Conservation (phyloP, 352 stramenopile species). For the Globisporangium paddicum region DNA sequence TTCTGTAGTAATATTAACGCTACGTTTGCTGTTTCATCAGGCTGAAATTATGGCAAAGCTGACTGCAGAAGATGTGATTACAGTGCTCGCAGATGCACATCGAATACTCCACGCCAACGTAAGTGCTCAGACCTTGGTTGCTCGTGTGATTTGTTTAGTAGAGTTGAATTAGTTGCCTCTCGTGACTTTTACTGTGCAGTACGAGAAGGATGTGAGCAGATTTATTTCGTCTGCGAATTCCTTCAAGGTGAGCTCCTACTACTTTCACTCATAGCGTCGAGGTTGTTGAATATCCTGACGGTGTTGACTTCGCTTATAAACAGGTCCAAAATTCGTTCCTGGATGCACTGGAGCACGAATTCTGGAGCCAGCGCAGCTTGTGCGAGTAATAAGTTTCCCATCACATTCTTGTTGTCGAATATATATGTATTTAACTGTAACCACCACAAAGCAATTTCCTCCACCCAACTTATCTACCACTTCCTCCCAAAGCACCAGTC, state of each 20-base stretch:
- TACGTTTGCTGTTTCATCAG: neutral
- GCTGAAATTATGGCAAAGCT: conserved; percentile 7
- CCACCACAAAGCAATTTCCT: neutral
- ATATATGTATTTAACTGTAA: neutral
- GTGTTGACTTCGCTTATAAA: neutral
- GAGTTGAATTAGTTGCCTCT: neutral
- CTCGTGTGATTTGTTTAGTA: neutral
- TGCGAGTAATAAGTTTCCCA: conserved; percentile 15
- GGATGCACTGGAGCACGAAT: conserved; percentile 33
- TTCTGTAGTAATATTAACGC: neutral
- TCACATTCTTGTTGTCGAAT: conserved; percentile 1
- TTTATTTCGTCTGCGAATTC: conserved; percentile 29
- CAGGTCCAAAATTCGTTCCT: conserved; percentile 39
- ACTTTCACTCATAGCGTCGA: neutral
- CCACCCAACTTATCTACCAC: neutral
- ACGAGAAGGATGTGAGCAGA: conserved; percentile 23
- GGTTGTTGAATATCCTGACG: neutral
- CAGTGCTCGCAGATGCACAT: neutral
- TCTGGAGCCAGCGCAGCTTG: conserved; percentile 43
- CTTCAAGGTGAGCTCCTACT: conserved; percentile 25
- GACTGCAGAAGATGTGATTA: conserved; percentile 3
- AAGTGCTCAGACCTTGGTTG: neutral
- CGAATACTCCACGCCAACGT: neutral
- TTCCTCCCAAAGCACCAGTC: too few species aligned
- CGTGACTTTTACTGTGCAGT: conserved; percentile 9